phyloP scores from a whole-genome alignment of 1,284 basidiomycete species.

The Papiliotrema laurentii region DNA sequence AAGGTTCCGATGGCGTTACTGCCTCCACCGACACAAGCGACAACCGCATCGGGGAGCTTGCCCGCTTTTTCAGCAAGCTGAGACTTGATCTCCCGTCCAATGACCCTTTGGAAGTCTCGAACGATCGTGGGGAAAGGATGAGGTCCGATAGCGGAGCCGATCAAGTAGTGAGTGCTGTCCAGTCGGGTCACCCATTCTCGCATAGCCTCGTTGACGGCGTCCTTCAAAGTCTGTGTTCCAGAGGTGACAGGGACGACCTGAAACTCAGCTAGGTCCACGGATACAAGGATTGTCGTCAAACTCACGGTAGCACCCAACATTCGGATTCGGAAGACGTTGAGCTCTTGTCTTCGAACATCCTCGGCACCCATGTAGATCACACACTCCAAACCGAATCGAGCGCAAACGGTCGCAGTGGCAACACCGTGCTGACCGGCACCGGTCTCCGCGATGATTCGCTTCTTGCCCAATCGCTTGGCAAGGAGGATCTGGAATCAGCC shows the following conservation, averaged over 20 bases:
- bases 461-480: conserved; percentile 89
- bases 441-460: conserved; percentile 95
- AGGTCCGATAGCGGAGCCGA: conserved; percentile 95
- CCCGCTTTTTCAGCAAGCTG: conserved; percentile 71
- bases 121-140: conserved; percentile 99
- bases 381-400: conserved; percentile 93
- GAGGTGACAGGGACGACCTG: conserved; percentile 90
- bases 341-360: conserved; percentile 87
- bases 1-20: conserved; percentile 97
- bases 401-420: conserved; percentile 96
- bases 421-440: conserved; percentile 99
- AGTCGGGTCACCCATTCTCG: conserved; percentile 98
- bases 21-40: conserved; percentile 97
- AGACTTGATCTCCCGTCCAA: conserved; percentile 89
- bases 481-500: conserved; percentile 67
- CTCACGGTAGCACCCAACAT: conserved; percentile 88
- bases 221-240: conserved; percentile 92
- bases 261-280: not conserved
- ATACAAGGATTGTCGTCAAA: not conserved
- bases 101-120: conserved; percentile 94
- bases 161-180: conserved; percentile 87
- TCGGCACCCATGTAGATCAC: conserved; percentile 99
- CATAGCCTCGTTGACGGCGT: conserved; percentile 95
- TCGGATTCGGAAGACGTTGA: conserved; percentile 97
- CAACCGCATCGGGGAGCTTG: conserved; percentile 87